Evolutionary conservation across 2,329 filamentous ascomycete species (phyloP), one percentile per base, ranked within the genome.

Genomic region (Sclerotiophoma versabilis): DNA sequence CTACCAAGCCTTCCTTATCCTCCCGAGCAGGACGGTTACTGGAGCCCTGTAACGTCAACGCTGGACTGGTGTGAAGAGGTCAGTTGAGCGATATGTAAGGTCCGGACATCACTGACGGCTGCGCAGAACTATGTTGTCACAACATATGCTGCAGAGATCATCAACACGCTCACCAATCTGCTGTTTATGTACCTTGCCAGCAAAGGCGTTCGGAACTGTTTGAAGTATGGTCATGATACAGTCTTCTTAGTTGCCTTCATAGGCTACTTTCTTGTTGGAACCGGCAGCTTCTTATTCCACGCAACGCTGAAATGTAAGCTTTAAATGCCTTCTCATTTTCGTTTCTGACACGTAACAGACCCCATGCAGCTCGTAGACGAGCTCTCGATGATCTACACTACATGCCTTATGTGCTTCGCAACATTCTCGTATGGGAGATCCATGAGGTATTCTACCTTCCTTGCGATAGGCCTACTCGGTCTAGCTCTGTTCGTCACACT

Each of bases 11-110:
- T 81, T 56, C 73, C 78, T 1, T 83, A 83, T 59, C 78, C 79
- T 55, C 81, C 83, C 11, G 73, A 81, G 22, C 68, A 79, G 49
- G 77, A 80, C 30, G 87, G 87, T 17, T 86, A 84, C 70, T 92
- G 88, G 88, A 83, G 81, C 5, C 84, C 87, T 19, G 85, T 89
- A 50, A 91, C 88, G 1, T 87, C 86, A 8, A 91, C 88, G 0
- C 68, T 91, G 37, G 91, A 92, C 72, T 92, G 90, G 83, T 93
- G 90, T 70, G 90, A 92, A 81, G 90, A 92, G 81, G 87, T 87
- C 72, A 58, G 73, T 51, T 20, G 2, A 5, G 14, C n/a, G 26
- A 19, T 32, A 29, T 27, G 17, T 41, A 3, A 23, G 11, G 5
- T 7, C 5, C 25, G 20, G 20, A 26, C 8, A 5, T 14, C 55